Percentiles rank a stretch among this genome's conserved stretches.
phyloP scores from a whole-genome alignment of 2,329 filamentous ascomycete species.

The Podosphaera aphanis region DNA sequence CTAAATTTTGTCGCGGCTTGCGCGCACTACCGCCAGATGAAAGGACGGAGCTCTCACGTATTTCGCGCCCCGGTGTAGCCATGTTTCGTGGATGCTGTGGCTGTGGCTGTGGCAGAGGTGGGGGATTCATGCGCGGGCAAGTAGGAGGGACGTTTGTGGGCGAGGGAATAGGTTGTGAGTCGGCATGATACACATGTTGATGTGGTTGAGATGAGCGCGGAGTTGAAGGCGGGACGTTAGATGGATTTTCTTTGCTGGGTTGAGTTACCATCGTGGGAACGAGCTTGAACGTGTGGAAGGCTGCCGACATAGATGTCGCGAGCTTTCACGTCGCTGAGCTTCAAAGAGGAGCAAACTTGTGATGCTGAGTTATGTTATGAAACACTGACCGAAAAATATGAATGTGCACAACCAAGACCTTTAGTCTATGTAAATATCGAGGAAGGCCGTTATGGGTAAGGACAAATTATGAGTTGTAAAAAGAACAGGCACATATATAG shows the following conservation, averaged over 20 bases:
- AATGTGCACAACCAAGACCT: too few relatives aligned
- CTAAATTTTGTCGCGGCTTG: constrained; percentile 16
- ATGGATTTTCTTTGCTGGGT: constrained; percentile 8
- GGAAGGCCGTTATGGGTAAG: too few relatives aligned
- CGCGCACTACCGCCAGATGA: constrained; percentile 13
- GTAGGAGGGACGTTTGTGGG: constrained; percentile 9
- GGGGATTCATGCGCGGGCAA: constrained; percentile 14
- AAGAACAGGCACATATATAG: too few relatives aligned
- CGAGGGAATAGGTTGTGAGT: constrained; percentile 7
- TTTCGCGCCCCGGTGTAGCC: constrained; percentile 13
- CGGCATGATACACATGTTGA: background rate
- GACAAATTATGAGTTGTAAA: too few relatives aligned
- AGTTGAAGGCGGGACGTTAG: constrained; percentile 12
- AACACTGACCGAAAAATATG: too few relatives aligned
- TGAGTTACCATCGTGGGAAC: constrained; percentile 15
- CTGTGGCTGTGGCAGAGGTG: constrained; percentile 11
- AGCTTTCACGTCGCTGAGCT: too few relatives aligned
- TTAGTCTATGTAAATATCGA: too few relatives aligned
- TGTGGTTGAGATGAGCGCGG: constrained; percentile 2
- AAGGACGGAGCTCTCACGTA: constrained; percentile 13
- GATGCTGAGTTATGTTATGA: too few relatives aligned
- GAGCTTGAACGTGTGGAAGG: constrained; percentile 15
- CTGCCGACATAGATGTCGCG: constrained; percentile 9
- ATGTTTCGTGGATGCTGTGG: too few relatives aligned
- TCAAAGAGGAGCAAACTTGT: too few relatives aligned